Evolutionary conservation across 1,139 yeast genomes (phyloP), one percentile per base, ranked within the genome.

Genomic region (Protomyces pachydermus): DNA sequence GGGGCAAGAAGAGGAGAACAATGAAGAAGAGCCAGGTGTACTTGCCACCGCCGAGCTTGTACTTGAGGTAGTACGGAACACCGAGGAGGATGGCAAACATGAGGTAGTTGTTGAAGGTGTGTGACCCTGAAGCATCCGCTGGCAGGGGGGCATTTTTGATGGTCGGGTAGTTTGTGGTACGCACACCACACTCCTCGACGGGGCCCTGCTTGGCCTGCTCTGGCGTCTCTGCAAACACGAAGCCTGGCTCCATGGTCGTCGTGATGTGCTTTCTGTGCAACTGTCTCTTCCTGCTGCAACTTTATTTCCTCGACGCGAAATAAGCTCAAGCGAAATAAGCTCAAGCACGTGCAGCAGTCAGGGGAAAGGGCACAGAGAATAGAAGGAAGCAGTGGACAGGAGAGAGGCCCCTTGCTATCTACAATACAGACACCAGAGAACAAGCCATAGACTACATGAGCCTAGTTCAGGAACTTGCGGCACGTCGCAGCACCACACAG

Each of bases 401-500:
- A 28, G 32, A 28, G 32, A 28, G 32, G 3, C 32, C 8, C 32
- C 8, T 28, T 28, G 32, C 32, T 28, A 28, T 28, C 8, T 28
- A 37, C 42, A 37, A 37, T 12, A 9, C 16, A 37, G 42, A 10
- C 14, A 35, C 14, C 10, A 2, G 2, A 14, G 39, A 35, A 35
- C 39, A 35, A 35, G 39, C 20, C 23, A 20, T 20, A 20, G 3
- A 20, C 23, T 3, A 20, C 23, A 20, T 2, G 23, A 12, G 10
- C 37, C 60, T 61, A 91, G 74, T 91, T 91, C 70, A 93, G 81
- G 74, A 84, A 91, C 0, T 97, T 97, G 73, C 91, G 90, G 77
- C 98, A 93, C 0, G 88, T 90, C 0, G 91, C 85, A 0, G 97
- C 91, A 2, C 98, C 98, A 80, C 98, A 93, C 35, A 90, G 80